These are phyloP conservation scores for Cystofilobasidium bisporidii DNA, from an alignment of 768 basidiomycete species.

Conservation along the genomic window DNA sequence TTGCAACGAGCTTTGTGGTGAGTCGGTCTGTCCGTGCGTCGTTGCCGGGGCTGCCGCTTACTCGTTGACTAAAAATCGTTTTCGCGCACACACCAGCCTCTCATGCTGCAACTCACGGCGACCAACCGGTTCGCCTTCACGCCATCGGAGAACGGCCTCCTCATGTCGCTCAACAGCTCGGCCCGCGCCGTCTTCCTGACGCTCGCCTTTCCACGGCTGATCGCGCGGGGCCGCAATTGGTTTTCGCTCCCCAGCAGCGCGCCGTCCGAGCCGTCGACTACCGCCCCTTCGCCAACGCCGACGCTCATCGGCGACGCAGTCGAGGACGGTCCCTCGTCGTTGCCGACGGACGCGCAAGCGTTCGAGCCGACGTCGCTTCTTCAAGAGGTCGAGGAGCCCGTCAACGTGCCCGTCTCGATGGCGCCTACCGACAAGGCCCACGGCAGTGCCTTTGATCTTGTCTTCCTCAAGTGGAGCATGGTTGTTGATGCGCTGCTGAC, in stretches of 20 bases:
- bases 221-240: slow-evolving; percentile 30
- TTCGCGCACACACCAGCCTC: slow-evolving; percentile 11
- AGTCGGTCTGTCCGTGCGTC: neutral
- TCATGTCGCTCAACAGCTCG: slow-evolving; percentile 32
- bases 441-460: slow-evolving; percentile 36
- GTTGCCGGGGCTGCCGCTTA: neutral
- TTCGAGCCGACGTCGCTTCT: slow-evolving; percentile 16
- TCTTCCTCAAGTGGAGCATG: slow-evolving; percentile 36
- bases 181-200: slow-evolving; percentile 36
- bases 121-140: slow-evolving; percentile 37
- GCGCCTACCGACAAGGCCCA: slow-evolving; percentile 31
- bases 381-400: slow-evolving; percentile 10
- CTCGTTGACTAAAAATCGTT: too few species aligned
- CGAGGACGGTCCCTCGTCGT: slow-evolving; percentile 7
- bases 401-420: slow-evolving; percentile 6
- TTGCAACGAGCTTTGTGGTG: slow-evolving; percentile 37
- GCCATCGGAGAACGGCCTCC: slow-evolving; percentile 29
- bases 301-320: neutral
- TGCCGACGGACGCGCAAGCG: slow-evolving; percentile 8
- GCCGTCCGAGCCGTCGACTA: slow-evolving; percentile 11
- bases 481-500: slow-evolving; percentile 37
- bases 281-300: slow-evolving; percentile 12
- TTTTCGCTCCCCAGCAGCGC: neutral
- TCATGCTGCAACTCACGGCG: slow-evolving; percentile 36
- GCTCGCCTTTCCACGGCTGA: slow-evolving; percentile 32